phyloP scores from a whole-genome alignment of 1,284 basidiomycete species.

The Tilletia walkeri region DNA sequence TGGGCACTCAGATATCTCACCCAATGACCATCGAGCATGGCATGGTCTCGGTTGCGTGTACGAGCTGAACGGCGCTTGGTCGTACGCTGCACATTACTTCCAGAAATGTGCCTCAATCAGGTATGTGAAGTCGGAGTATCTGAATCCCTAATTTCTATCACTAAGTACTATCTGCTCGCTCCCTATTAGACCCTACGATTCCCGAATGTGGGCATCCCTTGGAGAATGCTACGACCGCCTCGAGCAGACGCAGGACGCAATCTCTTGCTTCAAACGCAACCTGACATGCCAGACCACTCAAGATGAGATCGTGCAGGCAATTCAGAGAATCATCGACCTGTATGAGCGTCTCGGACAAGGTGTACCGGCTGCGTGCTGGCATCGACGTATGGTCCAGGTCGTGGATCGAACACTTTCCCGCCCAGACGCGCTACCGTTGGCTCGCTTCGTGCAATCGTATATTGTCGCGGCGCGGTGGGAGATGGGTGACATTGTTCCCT shows the following conservation, averaged over 20 bases:
- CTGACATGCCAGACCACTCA: constrained; percentile 49
- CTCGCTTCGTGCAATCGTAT: constrained; percentile 42
- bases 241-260: constrained; percentile 52
- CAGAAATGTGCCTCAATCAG: constrained; percentile 88
- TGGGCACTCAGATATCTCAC: constrained; percentile 69
- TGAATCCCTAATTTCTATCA: not conserved
- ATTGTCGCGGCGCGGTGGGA: constrained; percentile 50
- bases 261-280: constrained; percentile 51
- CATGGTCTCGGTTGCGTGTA: constrained; percentile 98
- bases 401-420: constrained; percentile 29
- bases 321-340: constrained; percentile 48
- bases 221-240: constrained; percentile 91
- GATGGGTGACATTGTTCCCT: constrained; percentile 44
- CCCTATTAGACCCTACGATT: constrained; percentile 77
- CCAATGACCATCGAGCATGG: constrained; percentile 81
- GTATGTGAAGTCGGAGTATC: constrained; percentile 58
- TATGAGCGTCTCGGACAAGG: constrained; percentile 42
- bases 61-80: constrained; percentile 91
- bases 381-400: constrained; percentile 49
- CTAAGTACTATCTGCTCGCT: not conserved
- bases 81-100: constrained; percentile 94
- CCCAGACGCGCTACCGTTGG: constrained; percentile 39
- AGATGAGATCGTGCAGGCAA: constrained; percentile 39
- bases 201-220: constrained; percentile 91
- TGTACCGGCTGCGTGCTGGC: constrained; percentile 42